Base-by-base conservation (phyloP, 768 basidiomycete species). In the Rhizopogon sp. region DNA sequence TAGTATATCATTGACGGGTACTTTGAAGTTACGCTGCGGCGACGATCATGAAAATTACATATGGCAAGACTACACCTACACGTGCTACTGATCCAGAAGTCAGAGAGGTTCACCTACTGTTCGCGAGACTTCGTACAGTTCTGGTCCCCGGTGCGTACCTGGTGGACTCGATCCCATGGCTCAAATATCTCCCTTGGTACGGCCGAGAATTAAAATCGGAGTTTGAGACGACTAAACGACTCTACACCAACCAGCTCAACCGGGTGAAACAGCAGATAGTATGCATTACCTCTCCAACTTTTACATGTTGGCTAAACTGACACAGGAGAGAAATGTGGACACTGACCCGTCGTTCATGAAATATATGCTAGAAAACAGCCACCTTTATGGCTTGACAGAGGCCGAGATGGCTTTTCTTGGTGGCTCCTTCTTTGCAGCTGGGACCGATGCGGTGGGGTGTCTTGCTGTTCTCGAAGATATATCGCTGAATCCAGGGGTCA, bases 401-500 rank as follows among this genome's bases (percentile, higher is more conserved):
- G 68, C 76, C 43, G 82, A 85, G 56, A 74, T 76, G 6, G 76
- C 81, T 0, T 84, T 83, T 64, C 74, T 84, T 20, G 79, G 78
- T 3, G 83, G 83, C 1, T 70, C 72, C 39, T 75, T 85, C 68
- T 84, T 83, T 57, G 81, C 79, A n/a, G 83, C 82, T 10, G 83
- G 82, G 3, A 74, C 77, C 1, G 81, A 82, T 57, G 83, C 83
- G 5, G 72, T 70, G 43, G 39, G 63, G 47, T n/a, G 41, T 8
- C 14, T 45, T 17, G 3, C 22, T 7, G 22, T 3, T 17, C 3
- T 7, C 5, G 10, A 28, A 33, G 9, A 10, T 10, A 37, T 16
- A 10, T 45, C 5, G 40, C 17, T 41, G 39, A 16, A 16, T 10
- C 2, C 5, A 28, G 33, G 9, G 33, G 20, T 14, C 29, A 73